Evolutionary conservation across 2,329 filamentous ascomycete species (phyloP).

Genomic region (Phaeosphaeria sp.): DNA sequence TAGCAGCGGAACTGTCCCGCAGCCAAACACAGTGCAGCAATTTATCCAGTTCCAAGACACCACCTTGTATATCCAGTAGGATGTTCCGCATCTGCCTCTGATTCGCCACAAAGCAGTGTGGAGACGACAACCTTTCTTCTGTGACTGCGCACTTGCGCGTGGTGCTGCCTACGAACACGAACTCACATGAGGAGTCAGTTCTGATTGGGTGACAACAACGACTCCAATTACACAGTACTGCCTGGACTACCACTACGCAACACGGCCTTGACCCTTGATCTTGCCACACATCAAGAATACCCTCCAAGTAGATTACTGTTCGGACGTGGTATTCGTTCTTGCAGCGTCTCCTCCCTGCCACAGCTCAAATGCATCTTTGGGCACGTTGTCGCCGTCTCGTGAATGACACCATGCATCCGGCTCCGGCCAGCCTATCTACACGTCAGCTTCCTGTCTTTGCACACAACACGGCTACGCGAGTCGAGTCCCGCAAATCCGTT

Average conservation of each 20-base stretch:
- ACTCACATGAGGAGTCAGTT: not conserved
- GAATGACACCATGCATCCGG: not conserved
- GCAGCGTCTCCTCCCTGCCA: not conserved
- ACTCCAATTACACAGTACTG: not conserved
- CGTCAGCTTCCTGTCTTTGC: not conserved
- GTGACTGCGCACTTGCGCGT: not conserved
- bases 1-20: constrained; percentile 13
- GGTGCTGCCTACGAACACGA: constrained; percentile 1
- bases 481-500: not conserved
- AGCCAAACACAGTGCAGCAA: too few species aligned
- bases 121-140: not conserved
- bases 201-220: not conserved
- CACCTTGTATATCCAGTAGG: too few species aligned
- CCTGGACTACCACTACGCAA: not conserved
- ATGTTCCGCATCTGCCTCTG: not conserved
- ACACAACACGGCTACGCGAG: not conserved
- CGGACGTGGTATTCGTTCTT: not conserved
- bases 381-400: not conserved
- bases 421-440: not conserved
- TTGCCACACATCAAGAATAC: too few species aligned
- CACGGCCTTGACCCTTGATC: too few species aligned
- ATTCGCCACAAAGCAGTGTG: not conserved
- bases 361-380: not conserved
- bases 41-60: not conserved
- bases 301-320: not conserved